Base-by-base conservation (phyloP, 768 basidiomycete genomes). In the Crassisporium funariophilum region DNA sequence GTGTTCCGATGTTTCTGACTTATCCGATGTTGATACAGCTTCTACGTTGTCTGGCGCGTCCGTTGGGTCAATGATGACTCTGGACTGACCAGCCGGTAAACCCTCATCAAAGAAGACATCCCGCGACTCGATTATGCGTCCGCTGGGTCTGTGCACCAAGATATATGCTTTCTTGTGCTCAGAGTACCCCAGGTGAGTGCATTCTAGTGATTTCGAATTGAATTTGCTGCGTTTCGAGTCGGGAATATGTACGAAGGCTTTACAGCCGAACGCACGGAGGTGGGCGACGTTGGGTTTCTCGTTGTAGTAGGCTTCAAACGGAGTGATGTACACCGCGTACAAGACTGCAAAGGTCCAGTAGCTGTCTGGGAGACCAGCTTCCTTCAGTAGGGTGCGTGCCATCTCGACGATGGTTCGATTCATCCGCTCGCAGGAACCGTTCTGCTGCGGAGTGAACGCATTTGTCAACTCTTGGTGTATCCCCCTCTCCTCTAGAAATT, bases 271-370 rank as follows among this genome's bases (percentile, higher is more conserved):
- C 21, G 49, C 54, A 13, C 53, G 60, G 17, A 71, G 35, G 19
- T 63, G 35, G 2, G 29, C 24, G 22, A 70, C 45, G 27, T 59
- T 54, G 1, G 69, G 69, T 41, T 68, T 68, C 31, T 54, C 35
- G 20, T 56, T 56, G 24, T 35, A 44, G 20, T 56, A 43, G 5
- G 51, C 31, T 41, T 61, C 55, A 40, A 54, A 49, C 0, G 62
- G 62, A 17, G 62, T 65, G 16, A 47, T n/a, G 51, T 64, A 72
- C 0, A 58, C 52, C 0, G 58, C 61, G 39, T 72, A 56, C 1
- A 33, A 31, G 2, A 68, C 44, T 2, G 69, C 69, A 15, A 69
- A 59, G 2, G 59, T 64, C 72, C 71, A 76, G 1, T 72, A 63
- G 20, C 27, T 39, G 22, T 41, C 41, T 13, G 56, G 53, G 3